These are phyloP conservation scores for Colletotrichum cordylinicola DNA, from an alignment of 2,329 filamentous ascomycete genomes.

Conservation along the genomic window DNA sequence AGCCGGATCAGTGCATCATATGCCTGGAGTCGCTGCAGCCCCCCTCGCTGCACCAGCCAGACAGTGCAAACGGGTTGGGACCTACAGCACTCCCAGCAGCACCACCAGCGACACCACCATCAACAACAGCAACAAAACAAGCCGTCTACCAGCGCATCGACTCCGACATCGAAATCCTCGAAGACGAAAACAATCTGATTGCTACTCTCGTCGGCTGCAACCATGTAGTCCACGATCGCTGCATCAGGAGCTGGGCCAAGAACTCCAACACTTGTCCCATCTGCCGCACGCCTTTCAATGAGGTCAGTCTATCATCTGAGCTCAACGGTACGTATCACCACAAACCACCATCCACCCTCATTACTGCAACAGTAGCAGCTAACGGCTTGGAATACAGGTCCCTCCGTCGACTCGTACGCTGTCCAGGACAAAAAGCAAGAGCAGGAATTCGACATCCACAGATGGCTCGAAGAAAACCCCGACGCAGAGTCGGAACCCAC, in stretches of 20 bases:
- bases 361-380: slow-evolving; percentile 19
- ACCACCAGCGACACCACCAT: slow-evolving; percentile 19
- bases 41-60: slow-evolving; percentile 32
- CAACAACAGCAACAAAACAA: slow-evolving; percentile 25
- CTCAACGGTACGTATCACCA: slow-evolving; percentile 26
- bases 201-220: slow-evolving; percentile 77
- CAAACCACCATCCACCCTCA: not conserved
- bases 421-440: slow-evolving; percentile 89
- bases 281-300: slow-evolving; percentile 89
- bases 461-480: slow-evolving; percentile 73
- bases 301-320: slow-evolving; percentile 82
- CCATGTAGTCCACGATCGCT: slow-evolving; percentile 91
- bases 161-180: slow-evolving; percentile 21
- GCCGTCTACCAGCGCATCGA: slow-evolving; percentile 15
- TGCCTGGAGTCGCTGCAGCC: slow-evolving; percentile 66
- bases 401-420: slow-evolving; percentile 60
- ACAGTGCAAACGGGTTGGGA: slow-evolving; percentile 26
- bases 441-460: slow-evolving; percentile 83
- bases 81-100: slow-evolving; percentile 15
- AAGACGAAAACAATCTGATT: slow-evolving; percentile 48
- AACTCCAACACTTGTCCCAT: slow-evolving; percentile 98
- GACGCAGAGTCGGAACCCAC: slow-evolving; percentile 76
- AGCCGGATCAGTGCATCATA: slow-evolving; percentile 72
- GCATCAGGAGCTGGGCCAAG: slow-evolving; percentile 92
- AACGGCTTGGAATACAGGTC: slow-evolving; percentile 46